Base-by-base conservation (phyloP, 2,329 filamentous ascomycete species). In the Chrysoporthe puriensis region DNA sequence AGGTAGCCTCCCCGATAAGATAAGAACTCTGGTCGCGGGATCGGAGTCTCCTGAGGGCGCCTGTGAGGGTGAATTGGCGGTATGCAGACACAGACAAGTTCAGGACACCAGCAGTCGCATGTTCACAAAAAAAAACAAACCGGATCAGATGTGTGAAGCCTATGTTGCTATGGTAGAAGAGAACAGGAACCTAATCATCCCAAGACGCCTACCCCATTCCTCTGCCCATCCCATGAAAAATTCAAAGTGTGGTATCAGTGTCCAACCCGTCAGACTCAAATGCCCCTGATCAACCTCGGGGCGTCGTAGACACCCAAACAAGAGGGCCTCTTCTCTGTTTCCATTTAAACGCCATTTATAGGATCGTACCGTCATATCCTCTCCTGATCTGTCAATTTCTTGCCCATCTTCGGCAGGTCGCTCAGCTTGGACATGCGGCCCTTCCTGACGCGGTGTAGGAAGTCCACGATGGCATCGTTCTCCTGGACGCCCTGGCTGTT, bases 401-500 rank as follows among this genome's bases (percentile, higher is more conserved):
- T 71, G 26, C 77, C 77, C 54, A 74, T 76, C 69, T 73, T 77
- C 40, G 60, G 59, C 62, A 68, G 26, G 32, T 61, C 61, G 42
- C 70, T 72, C 26, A 73, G 73, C 75, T 76, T 80, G 79, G 73
- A 70, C 2, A 79, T 72, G 26, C 86, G 85, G 70, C 88, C 83
- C 71, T 84, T 85, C 74, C 85, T 84, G 42, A 92, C 85, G 75
- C 89, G 91, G 82, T 93, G 92, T 70, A 94, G 83, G 76, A 93
- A 88, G 71, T 92, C 91, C 66, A 94, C 91, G 67, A 96, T 91
- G 71, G 94, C 90, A 73, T 96, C 92, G 75, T 90, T 93, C 81
- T 96, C 93, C 71, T 89, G 90, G 52, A 95, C 87, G 18, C 90
- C 91, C 71, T 92, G 84, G 44, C 88, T 88, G 76, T 96, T 96